Base-by-base conservation (phyloP, 805 yeast species). In the Teunomyces pallodes region DNA sequence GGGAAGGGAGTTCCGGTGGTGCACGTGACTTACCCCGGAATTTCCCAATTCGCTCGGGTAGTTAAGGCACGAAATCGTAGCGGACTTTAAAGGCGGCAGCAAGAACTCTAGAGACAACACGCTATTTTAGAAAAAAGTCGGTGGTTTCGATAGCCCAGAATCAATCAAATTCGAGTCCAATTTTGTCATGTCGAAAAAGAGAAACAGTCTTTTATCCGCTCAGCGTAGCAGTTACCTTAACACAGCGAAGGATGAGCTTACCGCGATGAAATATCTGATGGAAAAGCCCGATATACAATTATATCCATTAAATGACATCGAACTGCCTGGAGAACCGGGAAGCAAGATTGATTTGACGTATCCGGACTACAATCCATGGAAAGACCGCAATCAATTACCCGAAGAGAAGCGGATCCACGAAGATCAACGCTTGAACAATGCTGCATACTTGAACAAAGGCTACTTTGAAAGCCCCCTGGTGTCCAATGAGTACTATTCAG, bases 301-400 rank as follows among this genome's bases (percentile, higher is more conserved):
- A 12, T 73, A 66, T 48, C 75, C 77, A 5, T 52, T 71, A 26
- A 66, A 62, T 45, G 71, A 62, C 35, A 29, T 43, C 9, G 54
- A 48, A 5, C 38, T 30, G 16, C 33, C 32, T 35, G 38, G 28
- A 8, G 45, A 31, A 13, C 24, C 39, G 7, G 14, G 14, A n/a
- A 29, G 32, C 3, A n/a, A n/a, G n/a, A 12, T 12, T 14, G 39
- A 43, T 9, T 42, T 47, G 6, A 66, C 66, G 6, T 86, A 77
- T 55, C 96, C 96, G 0, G 96, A 87, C 61, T 87, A 80, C 60
- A 67, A 65, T 35, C 85, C 90, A 0, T 88, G 95, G 94, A 68
- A 69, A 35, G 89, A 83, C 56, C 74, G 76, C 5, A 59, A 62
- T n/a, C 57, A 58, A 27, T 51, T 66, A 35, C 55, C 63, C 2